Evolutionary conservation across 768 basidiomycete species (phyloP).

Genomic region (Pholiota conissans): DNA sequence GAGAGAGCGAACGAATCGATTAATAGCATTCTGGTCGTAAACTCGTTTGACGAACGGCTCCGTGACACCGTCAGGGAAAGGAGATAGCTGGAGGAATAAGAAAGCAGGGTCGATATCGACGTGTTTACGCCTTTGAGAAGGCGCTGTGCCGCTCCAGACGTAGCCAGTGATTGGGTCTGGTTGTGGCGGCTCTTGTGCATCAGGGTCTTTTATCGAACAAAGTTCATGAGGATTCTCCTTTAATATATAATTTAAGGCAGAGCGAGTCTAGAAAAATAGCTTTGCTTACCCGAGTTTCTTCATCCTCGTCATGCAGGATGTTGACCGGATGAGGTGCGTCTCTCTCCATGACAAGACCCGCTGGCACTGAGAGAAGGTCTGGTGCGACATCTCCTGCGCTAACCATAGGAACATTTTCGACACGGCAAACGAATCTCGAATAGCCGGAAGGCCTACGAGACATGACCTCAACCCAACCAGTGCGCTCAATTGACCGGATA

Average conservation of each 20-base stretch:
- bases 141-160: slow-evolving; percentile 85
- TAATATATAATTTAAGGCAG: background rate
- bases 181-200: slow-evolving; percentile 29
- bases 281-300: slow-evolving; percentile 13
- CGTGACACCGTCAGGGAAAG: slow-evolving; percentile 48
- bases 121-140: slow-evolving; percentile 86
- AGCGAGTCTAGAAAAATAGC: slow-evolving; percentile 3
- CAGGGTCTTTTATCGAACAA: slow-evolving; percentile 18
- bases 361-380: slow-evolving; percentile 71
- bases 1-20: slow-evolving; percentile 62
- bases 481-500: slow-evolving; percentile 65
- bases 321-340: slow-evolving; percentile 35
- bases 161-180: slow-evolving; percentile 83
- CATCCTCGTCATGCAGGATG: slow-evolving; percentile 14
- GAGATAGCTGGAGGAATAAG: slow-evolving; percentile 83
- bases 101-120: slow-evolving; percentile 84
- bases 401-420: slow-evolving; percentile 89
- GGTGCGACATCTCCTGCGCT: slow-evolving; percentile 83
- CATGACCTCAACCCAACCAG: slow-evolving; percentile 88
- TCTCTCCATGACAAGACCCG: slow-evolving; percentile 71
- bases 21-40: slow-evolving; percentile 47
- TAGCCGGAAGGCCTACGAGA: slow-evolving; percentile 88
- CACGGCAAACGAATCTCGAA: slow-evolving; percentile 77
- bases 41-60: slow-evolving; percentile 44
- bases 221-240: slow-evolving; percentile 29